phyloP scores from a whole-genome alignment of 2,329 filamentous ascomycete species.

The Penicillium sp. region DNA sequence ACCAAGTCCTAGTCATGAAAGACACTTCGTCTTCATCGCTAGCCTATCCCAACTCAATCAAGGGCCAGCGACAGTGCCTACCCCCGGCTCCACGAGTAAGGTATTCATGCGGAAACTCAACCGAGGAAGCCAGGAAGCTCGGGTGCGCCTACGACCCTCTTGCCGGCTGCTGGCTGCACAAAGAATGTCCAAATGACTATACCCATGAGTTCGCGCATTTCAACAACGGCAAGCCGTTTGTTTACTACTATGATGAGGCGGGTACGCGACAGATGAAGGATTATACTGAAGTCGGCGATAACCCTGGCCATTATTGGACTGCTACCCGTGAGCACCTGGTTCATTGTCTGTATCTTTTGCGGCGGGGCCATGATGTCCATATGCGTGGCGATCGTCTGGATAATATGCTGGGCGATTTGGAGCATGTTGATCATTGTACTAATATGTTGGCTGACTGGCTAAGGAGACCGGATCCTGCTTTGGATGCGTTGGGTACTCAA shows the following conservation, averaged over 20 bases:
- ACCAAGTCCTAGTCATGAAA: conserved; percentile 6
- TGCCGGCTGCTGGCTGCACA: conserved; percentile 17
- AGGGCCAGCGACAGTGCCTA: conserved; percentile 12
- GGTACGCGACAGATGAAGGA: conserved; percentile 13
- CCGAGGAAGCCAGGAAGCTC: conserved; percentile 9
- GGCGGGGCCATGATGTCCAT: conserved; percentile 16
- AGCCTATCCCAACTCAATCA: neutral
- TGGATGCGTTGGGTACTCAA: conserved; percentile 13
- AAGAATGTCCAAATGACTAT: conserved; percentile 15
- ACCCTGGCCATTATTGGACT: conserved; percentile 12
- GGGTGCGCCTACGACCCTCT: conserved; percentile 18
- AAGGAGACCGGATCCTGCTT: conserved; percentile 6
- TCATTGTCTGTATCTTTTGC: conserved; percentile 16
- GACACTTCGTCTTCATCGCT: neutral
- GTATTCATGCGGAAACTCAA: conserved; percentile 16
- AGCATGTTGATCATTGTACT: conserved; percentile 19
- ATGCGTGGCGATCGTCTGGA: conserved; percentile 17
- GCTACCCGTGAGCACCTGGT: conserved; percentile 11
- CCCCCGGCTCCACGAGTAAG: conserved; percentile 8
- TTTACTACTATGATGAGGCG: conserved; percentile 16
- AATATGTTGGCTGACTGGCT: conserved; percentile 17
- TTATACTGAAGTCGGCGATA: conserved; percentile 12
- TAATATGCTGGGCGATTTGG: conserved; percentile 14
- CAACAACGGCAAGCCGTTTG: conserved; percentile 16
- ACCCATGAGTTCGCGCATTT: conserved; percentile 12